A percentile compares a stretch with the other conserved stretches of the same genome.
These are phyloP conservation scores for Pachysandra terminalis DNA, from an alignment of 164 flowering plant species.

Conservation along the genomic window DNA sequence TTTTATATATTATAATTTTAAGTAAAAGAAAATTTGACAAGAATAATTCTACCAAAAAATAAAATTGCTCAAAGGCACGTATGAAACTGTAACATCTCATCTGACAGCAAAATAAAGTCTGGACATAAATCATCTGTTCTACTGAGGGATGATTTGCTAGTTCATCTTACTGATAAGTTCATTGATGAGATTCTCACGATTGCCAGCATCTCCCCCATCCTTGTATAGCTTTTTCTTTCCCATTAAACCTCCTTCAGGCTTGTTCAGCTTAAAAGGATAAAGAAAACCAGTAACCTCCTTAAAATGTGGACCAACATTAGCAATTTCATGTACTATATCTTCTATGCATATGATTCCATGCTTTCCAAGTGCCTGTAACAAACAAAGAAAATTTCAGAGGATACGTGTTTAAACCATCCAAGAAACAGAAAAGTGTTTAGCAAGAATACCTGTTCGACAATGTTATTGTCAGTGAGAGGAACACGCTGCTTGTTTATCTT, in stretches of 20 bases:
- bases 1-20: too few species aligned
- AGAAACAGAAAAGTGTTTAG: neutral
- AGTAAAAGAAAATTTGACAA: too few species aligned
- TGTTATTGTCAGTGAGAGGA: slow-evolving; percentile 79
- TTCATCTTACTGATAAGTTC: slow-evolving; percentile 72
- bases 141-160: slow-evolving; percentile 19
- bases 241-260: slow-evolving; percentile 51
- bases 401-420: neutral
- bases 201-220: slow-evolving; percentile 83
- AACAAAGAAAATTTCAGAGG: neutral
- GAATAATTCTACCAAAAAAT: too few species aligned
- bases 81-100: too few species aligned
- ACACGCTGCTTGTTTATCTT: slow-evolving; percentile 48
- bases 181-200: slow-evolving; percentile 63
- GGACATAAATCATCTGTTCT: too few species aligned
- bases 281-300: slow-evolving; percentile 56
- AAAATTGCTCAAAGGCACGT: too few species aligned
- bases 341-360: slow-evolving; percentile 62
- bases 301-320: slow-evolving; percentile 67
- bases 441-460: slow-evolving; percentile 68
- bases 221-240: slow-evolving; percentile 46
- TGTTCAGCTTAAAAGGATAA: slow-evolving; percentile 71
- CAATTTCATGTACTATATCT: slow-evolving; percentile 76
- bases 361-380: slow-evolving; percentile 62
- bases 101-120: too few species aligned